phyloP scores from a whole-genome alignment of 2,329 filamentous ascomycete genomes.

The Diplodia corticola region DNA sequence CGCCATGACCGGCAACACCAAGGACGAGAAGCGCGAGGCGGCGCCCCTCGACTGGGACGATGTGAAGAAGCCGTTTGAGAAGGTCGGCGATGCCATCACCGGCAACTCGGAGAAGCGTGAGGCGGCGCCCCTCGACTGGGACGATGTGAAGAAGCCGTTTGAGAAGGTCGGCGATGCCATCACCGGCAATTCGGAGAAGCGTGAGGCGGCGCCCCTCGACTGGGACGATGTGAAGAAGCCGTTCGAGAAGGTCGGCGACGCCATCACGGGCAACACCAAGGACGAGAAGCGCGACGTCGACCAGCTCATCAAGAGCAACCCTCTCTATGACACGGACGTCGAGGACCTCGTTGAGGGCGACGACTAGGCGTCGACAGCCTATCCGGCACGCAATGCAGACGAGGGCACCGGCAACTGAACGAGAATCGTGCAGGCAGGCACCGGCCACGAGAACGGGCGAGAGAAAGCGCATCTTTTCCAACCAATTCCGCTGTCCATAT shows the following conservation, averaged over 20 bases:
- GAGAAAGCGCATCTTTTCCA: neutral
- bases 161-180: neutral
- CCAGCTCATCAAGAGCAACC: neutral
- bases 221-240: neutral
- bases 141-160: neutral
- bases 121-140: neutral
- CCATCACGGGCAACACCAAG: neutral
- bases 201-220: neutral
- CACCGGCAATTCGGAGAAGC: neutral
- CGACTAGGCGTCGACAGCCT: neutral
- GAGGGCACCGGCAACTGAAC: neutral
- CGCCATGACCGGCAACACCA: neutral
- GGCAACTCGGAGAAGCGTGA: neutral
- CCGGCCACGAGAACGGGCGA: neutral
- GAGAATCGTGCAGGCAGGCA: neutral
- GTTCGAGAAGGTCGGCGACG: neutral
- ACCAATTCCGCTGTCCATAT: neutral
- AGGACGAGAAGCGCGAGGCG: constrained; percentile 4
- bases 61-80: neutral
- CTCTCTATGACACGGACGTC: neutral
- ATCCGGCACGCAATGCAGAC: neutral
- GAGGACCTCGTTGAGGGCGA: neutral
- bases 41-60: neutral
- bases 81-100: neutral
- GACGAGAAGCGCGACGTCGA: neutral